Base-by-base conservation (phyloP, 2,329 filamentous ascomycete species). In the Trichoderma koningiopsis region DNA sequence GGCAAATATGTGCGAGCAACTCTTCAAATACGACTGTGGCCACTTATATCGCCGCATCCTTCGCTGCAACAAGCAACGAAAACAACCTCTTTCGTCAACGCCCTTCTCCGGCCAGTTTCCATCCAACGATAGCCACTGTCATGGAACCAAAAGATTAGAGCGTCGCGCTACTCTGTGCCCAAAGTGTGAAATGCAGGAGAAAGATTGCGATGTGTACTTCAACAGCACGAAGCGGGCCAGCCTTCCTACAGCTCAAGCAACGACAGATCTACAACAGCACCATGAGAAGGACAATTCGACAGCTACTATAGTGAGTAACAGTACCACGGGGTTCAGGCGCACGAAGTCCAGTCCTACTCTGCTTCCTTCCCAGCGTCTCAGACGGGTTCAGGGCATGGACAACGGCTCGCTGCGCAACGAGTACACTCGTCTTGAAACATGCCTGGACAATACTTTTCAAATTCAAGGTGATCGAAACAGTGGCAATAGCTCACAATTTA, bases 1-100 rank as follows among this genome's bases (percentile, higher is more conserved):
- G 47, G 37, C 43, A 56, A 62, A 3, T n/a, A 76, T 75, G 74
- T 76, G 75, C 37, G 70, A 73, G 27, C 68, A 74, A 24, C 63
- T 75, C 22, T 67, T 56, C 13, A 37, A 70, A 24, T 76, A 71
- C 16, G 63, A 61, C 14, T 76, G 75, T 49, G 72, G 70, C 37
- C 75, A 76, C 64, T 57, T 76, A 57, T 37, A 43, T 5, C 72
- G 70, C 14, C 58, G 31, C 27, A 52, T 29, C n/a, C 35, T 63
- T 27, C 58, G 49, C n/a, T 68, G 68, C 52, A 6, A 16, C 31
- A 43, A 66, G 22, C 37, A 37, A 5, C 14, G 22, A 24, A 11
- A 49, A 49, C 61, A 31, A 22, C 60, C 14, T n/a, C 47, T 27
- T 33, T 62, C 43, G 6, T 19, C 52, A 19, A 53, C 55, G 1